phyloP scores from a whole-genome alignment of 306 rosid species.

The Coriaria nepalensis region DNA sequence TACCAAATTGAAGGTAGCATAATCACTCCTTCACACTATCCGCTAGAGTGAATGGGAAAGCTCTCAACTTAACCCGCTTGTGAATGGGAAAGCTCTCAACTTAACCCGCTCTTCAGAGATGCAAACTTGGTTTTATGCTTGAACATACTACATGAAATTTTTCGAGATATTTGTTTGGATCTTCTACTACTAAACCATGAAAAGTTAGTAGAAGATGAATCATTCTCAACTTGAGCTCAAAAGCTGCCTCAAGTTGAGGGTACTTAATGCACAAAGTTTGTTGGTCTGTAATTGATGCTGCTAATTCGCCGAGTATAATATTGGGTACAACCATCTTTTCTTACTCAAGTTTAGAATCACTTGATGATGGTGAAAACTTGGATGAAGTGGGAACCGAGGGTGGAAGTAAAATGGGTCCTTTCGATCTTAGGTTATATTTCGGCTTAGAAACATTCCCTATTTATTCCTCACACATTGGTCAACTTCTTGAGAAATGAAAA shows the following conservation, averaged over 20 bases:
- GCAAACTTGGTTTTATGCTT: not conserved
- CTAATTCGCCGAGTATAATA: too few species aligned
- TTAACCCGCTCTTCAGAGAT: not conserved
- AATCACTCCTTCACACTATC: not conserved
- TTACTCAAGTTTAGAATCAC: too few species aligned
- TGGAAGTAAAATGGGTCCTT: too few species aligned
- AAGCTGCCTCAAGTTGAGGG: not conserved
- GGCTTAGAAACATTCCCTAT: too few species aligned
- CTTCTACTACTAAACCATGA: not conserved
- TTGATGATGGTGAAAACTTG: too few species aligned
- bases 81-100: not conserved
- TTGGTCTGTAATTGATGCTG: too few species aligned
- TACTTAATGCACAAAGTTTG: not conserved
- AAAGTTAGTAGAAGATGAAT: not conserved
- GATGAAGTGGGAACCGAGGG: too few species aligned
- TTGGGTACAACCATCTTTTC: too few species aligned
- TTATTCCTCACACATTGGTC: not conserved
- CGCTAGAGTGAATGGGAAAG: not conserved
- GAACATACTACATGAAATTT: constrained; percentile 1
- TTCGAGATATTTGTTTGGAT: constrained; percentile 1
- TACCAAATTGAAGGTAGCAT: not conserved
- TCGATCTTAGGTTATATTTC: too few species aligned
- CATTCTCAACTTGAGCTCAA: not conserved
- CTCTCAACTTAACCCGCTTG: not conserved
- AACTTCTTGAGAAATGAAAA: not conserved